Conservation (phyloP, 2,329 filamentous ascomycete genomes). For the Pseudogymnoascus sp. region DNA sequence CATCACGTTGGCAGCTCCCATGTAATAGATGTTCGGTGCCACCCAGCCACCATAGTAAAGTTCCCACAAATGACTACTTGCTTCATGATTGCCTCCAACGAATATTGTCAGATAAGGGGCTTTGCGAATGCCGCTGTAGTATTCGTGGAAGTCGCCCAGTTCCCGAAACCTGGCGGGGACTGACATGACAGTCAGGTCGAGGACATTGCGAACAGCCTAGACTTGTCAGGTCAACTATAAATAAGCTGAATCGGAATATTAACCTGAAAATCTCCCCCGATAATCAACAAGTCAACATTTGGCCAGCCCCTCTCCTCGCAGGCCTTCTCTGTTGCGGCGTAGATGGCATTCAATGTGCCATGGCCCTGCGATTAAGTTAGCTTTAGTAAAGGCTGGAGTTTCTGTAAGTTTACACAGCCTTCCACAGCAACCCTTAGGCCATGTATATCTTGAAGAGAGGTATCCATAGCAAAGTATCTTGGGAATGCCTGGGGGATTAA, state of each 20-base stretch:
- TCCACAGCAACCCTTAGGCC: constrained; percentile 72
- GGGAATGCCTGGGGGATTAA: not conserved
- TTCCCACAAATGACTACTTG: constrained; percentile 81
- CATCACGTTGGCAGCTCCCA: constrained; percentile 85
- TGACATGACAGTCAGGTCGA: constrained; percentile 80
- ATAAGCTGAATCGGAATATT: constrained; percentile 10
- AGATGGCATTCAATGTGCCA: constrained; percentile 85
- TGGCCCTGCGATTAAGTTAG: constrained; percentile 56
- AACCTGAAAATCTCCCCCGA: constrained; percentile 92
- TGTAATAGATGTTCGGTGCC: constrained; percentile 92
- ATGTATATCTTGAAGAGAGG: constrained; percentile 21
- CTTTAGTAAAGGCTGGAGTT: not conserved
- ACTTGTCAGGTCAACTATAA: constrained; percentile 13
- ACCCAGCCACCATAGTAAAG: constrained; percentile 96
- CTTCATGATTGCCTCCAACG: constrained; percentile 91
- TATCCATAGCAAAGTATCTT: constrained; percentile 17
- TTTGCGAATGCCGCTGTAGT: constrained; percentile 69
- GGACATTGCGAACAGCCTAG: constrained; percentile 76
- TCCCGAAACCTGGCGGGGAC: constrained; percentile 80
- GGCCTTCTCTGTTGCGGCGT: constrained; percentile 63
- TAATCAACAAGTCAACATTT: constrained; percentile 80
- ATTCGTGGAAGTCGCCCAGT: constrained; percentile 87
- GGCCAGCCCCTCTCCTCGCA: constrained; percentile 68
- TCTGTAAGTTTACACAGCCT: constrained; percentile 60
- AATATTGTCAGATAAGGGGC: constrained; percentile 90